phyloP scores from a whole-genome alignment of 495 filamentous ascomycete genomes.

The Margaritispora aquatica region DNA sequence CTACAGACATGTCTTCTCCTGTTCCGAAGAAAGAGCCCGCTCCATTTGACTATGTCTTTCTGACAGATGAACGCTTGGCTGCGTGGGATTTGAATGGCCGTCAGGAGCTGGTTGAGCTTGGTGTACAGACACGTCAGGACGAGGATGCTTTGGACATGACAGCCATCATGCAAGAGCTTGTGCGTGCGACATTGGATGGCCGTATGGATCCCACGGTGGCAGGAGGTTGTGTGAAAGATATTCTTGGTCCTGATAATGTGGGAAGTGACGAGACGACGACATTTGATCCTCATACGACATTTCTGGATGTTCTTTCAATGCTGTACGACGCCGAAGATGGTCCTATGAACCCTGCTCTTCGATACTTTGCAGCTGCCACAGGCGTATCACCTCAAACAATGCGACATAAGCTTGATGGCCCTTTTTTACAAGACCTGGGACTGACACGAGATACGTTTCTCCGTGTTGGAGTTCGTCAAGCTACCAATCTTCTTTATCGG shows the following conservation, averaged over 20 bases:
- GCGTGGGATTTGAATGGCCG: slow-evolving; percentile 42
- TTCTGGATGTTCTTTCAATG: slow-evolving; percentile 76
- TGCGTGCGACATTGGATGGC: slow-evolving; percentile 64
- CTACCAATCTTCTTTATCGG: slow-evolving; percentile 87
- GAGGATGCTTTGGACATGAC: slow-evolving; percentile 61
- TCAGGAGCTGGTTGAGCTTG: slow-evolving; percentile 43
- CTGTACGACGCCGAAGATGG: slow-evolving; percentile 58
- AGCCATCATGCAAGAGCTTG: slow-evolving; percentile 77
- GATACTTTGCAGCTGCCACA: slow-evolving; percentile 59
- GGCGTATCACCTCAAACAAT: slow-evolving; percentile 65
- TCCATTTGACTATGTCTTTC: slow-evolving; percentile 38
- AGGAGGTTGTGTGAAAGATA: slow-evolving; percentile 66
- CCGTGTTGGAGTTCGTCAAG: slow-evolving; percentile 77
- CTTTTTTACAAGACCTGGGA: slow-evolving; percentile 63
- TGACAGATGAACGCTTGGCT: slow-evolving; percentile 40
- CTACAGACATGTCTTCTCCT: slow-evolving; percentile 6
- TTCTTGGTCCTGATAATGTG: slow-evolving; percentile 52
- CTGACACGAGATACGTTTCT: slow-evolving; percentile 80
- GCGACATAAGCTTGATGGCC: slow-evolving; percentile 76
- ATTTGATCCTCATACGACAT: slow-evolving; percentile 61
- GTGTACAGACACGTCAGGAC: slow-evolving; percentile 50
- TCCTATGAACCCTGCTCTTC: slow-evolving; percentile 34
- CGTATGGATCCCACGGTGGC: slow-evolving; percentile 59
- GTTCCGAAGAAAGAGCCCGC: slow-evolving; percentile 10
- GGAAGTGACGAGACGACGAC: slow-evolving; percentile 31